Percentiles rank a stretch among this genome's conserved stretches.
Conservation (phyloP, 2,329 filamentous ascomycete genomes). For the Aspergillus caelatus region DNA sequence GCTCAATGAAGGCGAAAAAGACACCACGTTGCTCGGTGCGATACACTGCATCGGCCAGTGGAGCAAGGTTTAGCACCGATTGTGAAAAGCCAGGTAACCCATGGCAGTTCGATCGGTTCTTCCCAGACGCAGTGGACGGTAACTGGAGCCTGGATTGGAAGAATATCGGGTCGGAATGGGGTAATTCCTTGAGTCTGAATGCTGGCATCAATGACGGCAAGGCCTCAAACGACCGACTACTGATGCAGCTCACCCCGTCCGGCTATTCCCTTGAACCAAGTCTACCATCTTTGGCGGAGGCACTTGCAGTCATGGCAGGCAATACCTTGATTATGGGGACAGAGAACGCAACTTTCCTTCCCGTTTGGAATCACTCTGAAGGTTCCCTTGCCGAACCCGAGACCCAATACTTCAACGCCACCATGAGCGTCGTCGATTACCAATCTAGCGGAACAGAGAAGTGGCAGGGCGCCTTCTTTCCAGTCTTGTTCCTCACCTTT, state of each 20-base stretch:
- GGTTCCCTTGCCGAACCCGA: constrained; percentile 49
- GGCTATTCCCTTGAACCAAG: constrained; percentile 48
- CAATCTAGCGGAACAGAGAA: constrained; percentile 63
- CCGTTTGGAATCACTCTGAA: constrained; percentile 55
- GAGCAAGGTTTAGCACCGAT: constrained; percentile 61
- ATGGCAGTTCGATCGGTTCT: constrained; percentile 58
- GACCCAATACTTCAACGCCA: constrained; percentile 65
- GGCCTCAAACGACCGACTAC: constrained; percentile 61
- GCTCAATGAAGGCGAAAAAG: constrained; percentile 65
- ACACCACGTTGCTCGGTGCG: constrained; percentile 68
- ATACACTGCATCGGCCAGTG: constrained; percentile 56
- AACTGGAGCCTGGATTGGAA: constrained; percentile 55
- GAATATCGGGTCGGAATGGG: constrained; percentile 59
- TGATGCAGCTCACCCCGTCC: constrained; percentile 58
- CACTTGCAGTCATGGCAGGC: constrained; percentile 69
- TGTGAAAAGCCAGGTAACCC: constrained; percentile 63
- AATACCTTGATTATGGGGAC: constrained; percentile 67
- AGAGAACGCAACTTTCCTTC: constrained; percentile 62
- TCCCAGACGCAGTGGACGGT: constrained; percentile 36
- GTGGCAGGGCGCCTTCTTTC: constrained; percentile 70
- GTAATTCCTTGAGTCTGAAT: constrained; percentile 58
- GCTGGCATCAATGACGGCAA: constrained; percentile 59
- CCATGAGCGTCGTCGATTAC: constrained; percentile 68
- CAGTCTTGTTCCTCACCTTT: constrained; percentile 68
- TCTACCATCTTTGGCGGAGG: constrained; percentile 72